phyloP scores from a whole-genome alignment of 2,329 filamentous ascomycete genomes.

The Colletotrichum aenigma region DNA sequence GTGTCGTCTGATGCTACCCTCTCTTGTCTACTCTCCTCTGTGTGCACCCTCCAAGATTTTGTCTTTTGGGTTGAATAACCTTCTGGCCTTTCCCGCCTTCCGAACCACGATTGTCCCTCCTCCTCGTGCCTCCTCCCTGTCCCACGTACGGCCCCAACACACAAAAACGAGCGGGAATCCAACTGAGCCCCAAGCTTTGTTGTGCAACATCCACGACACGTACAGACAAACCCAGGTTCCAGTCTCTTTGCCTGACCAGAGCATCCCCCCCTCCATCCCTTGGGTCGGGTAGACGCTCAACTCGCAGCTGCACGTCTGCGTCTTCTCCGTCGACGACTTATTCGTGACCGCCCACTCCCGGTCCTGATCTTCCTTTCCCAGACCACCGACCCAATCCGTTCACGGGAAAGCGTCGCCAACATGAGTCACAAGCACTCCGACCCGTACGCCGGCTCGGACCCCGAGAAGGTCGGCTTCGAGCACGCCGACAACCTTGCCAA shows the following conservation, averaged over 20 bases:
- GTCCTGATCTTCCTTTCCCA: background rate
- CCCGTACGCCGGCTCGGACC: conserved; percentile 14
- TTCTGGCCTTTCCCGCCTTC: background rate
- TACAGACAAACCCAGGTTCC: background rate
- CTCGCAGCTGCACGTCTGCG: background rate
- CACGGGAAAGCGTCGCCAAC: background rate
- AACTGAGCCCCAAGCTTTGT: background rate
- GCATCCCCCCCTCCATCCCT: background rate
- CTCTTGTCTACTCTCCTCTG: background rate
- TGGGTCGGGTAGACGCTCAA: background rate
- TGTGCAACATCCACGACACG: background rate
- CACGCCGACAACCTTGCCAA: conserved; percentile 7
- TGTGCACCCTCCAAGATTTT: background rate
- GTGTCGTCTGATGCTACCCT: conserved; percentile 1
- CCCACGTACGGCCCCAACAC: background rate
- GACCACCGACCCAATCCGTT: background rate
- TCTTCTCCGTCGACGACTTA: background rate
- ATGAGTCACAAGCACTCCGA: conserved; percentile 9
- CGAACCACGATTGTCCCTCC: background rate
- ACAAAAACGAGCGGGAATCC: background rate
- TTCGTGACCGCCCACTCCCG: background rate
- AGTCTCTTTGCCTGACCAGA: background rate
- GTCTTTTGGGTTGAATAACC: background rate
- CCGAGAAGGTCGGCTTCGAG: conserved; percentile 23
- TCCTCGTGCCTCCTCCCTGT: background rate